These are phyloP conservation scores for Pueraria montana DNA, from an alignment of 306 rosid species.

Conservation along the genomic window DNA sequence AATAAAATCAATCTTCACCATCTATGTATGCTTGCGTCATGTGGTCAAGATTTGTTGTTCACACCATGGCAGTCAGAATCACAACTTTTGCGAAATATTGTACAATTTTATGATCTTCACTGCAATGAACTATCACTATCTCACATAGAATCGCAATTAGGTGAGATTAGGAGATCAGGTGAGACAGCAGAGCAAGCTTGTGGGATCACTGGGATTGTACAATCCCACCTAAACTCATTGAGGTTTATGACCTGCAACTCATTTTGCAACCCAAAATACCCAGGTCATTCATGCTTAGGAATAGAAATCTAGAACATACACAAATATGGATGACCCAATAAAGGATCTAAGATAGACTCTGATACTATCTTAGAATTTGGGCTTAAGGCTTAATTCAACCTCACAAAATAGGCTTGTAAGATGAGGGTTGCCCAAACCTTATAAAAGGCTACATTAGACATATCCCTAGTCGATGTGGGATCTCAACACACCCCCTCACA, in stretches of 20 bases:
- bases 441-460: background rate
- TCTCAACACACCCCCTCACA: background rate
- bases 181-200: background rate
- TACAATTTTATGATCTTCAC: too few species aligned
- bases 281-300: background rate
- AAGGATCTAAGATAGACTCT: too few species aligned
- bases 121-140: background rate
- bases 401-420: too few species aligned
- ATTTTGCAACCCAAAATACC: background rate
- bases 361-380: too few species aligned
- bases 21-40: too few species aligned
- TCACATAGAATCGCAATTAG: background rate
- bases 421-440: background rate
- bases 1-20: background rate
- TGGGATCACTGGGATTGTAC: too few species aligned
- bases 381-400: too few species aligned
- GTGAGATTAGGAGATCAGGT: background rate
- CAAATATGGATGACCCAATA: too few species aligned
- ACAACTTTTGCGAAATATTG: background rate
- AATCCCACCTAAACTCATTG: background rate
- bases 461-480: background rate
- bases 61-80: background rate
- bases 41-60: too few species aligned
- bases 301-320: too few species aligned
- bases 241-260: background rate